These are phyloP conservation scores for Eremomyces bilateralis DNA, from an alignment of 495 filamentous ascomycete species.

Conservation along the genomic window DNA sequence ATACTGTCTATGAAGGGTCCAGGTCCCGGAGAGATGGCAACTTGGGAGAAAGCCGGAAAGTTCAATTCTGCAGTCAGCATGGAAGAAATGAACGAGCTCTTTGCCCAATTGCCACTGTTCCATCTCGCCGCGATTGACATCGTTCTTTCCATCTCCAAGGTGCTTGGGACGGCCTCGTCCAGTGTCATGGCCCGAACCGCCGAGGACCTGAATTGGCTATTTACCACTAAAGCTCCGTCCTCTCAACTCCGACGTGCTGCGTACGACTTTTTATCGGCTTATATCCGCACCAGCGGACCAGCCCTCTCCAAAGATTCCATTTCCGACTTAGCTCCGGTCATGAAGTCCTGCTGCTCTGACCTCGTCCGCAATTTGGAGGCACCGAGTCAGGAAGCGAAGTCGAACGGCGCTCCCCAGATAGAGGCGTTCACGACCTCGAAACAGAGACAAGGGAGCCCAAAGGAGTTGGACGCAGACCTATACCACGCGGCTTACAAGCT, in stretches of 20 bases:
- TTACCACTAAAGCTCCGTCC: constrained; percentile 30
- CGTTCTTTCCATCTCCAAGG: constrained; percentile 27
- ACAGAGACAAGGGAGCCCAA: too few relatives aligned
- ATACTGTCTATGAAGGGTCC: constrained; percentile 45
- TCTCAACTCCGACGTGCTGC: constrained; percentile 34
- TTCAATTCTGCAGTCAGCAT: constrained; percentile 47
- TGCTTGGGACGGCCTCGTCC: constrained; percentile 29
- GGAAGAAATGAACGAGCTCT: constrained; percentile 61
- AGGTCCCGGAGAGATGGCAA: constrained; percentile 12
- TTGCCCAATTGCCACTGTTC: constrained; percentile 45
- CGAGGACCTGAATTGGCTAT: constrained; percentile 47
- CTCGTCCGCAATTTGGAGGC: too few relatives aligned
- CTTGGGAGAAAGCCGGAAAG: constrained; percentile 27
- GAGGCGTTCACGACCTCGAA: too few relatives aligned
- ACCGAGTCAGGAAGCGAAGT: too few relatives aligned
- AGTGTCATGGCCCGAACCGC: constrained; percentile 35
- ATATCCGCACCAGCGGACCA: constrained; percentile 40
- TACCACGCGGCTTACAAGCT: too few relatives aligned
- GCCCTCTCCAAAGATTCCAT: constrained; percentile 39
- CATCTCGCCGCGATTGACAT: constrained; percentile 45
- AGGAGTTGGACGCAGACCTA: too few relatives aligned
- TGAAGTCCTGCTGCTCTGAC: constrained; percentile 43
- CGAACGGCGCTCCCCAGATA: too few relatives aligned
- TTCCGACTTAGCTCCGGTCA: constrained; percentile 30
- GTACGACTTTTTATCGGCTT: constrained; percentile 32